These are phyloP conservation scores for Begonia masoniana DNA, from an alignment of 306 rosid species.

Conservation along the genomic window DNA sequence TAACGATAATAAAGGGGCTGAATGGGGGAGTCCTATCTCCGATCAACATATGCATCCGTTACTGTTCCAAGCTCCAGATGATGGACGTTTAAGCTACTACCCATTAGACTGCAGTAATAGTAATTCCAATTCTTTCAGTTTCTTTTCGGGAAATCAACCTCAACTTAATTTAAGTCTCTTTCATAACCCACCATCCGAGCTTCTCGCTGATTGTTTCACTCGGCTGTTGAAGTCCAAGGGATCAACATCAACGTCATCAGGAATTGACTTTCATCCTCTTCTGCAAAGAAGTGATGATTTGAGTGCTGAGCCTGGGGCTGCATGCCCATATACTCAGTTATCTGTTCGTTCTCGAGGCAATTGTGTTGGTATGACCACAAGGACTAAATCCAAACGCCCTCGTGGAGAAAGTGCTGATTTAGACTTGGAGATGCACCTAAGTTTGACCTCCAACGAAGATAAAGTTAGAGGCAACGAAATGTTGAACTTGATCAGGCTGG, in stretches of 20 bases:
- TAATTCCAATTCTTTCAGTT: constrained; percentile 42
- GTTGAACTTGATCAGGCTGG: constrained; percentile 20
- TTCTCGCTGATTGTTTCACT: constrained; percentile 26
- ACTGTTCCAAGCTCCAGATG: constrained; percentile 67
- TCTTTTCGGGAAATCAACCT: constrained; percentile 62
- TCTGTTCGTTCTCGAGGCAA: constrained; percentile 16
- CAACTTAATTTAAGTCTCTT: constrained; percentile 59
- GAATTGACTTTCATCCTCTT: constrained; percentile 93
- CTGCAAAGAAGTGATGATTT: constrained; percentile 55
- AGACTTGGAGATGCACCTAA: constrained; percentile 77
- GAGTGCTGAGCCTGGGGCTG: constrained; percentile 1
- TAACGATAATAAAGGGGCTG: constrained; percentile 27
- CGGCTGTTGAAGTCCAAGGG: constrained; percentile 36
- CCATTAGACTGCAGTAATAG: constrained; percentile 39
- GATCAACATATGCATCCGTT: constrained; percentile 94
- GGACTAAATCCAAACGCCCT: constrained; percentile 17
- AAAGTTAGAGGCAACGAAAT: constrained; percentile 23
- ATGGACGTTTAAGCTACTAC: constrained; percentile 42
- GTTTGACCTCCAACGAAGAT: constrained; percentile 44
- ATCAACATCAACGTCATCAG: constrained; percentile 29
- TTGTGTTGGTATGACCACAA: constrained; percentile 11
- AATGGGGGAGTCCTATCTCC: constrained; percentile 32
- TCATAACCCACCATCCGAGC: constrained; percentile 54
- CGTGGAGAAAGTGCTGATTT: constrained; percentile 46
- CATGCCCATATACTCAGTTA: constrained; percentile 11